Evolutionary conservation across 306 rosid genomes (phyloP), one percentile per base, ranked within the genome.

Genomic region (Senna tora): DNA sequence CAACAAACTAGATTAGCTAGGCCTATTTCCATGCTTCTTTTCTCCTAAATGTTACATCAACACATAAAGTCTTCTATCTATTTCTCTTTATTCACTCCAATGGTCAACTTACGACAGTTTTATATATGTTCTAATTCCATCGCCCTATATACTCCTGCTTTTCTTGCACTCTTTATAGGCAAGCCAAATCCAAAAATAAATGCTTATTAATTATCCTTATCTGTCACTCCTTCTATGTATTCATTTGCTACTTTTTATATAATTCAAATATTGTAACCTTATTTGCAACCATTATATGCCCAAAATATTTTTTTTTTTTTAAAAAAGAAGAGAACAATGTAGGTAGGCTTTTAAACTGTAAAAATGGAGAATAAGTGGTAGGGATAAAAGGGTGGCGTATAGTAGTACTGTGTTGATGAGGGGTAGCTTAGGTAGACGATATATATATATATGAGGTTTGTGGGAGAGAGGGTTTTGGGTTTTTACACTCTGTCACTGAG

Each of bases 401-500:
- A n/a, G n/a, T 34, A n/a, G 50, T 39, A 5, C 10, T 11, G 13
- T 57, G 13, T 28, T 32, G 43, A 10, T 2, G 12, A 32, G 3
- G 22, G 20, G 21, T 7, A n/a, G 14, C 15, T 13, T n/a, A n/a
- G n/a, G n/a, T n/a, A n/a, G n/a, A n/a, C n/a, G n/a, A n/a, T n/a
- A n/a, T n/a, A n/a, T n/a, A n/a, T n/a, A n/a, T n/a, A 45, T 16
- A 12, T 7, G 42, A 58, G 42, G 42, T 57, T 54, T 54, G 1
- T 25, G 4, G 5, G 46, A 32, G 46, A 32, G 59, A 32, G 15
- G 32, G 30, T 38, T 36, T 38, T 36, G 5, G 51, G 38, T 66
- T 66, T 66, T 47, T 25, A 38, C 71, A 28, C 55, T 46, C 12
- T 14, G 69, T 25, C 74, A 71, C 66, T 60, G 68, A 54, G 45